Evolutionary conservation across 129 eudicot genomes (phyloP), one percentile per base, ranked within the genome.

Genomic region (Arctium lappa): DNA sequence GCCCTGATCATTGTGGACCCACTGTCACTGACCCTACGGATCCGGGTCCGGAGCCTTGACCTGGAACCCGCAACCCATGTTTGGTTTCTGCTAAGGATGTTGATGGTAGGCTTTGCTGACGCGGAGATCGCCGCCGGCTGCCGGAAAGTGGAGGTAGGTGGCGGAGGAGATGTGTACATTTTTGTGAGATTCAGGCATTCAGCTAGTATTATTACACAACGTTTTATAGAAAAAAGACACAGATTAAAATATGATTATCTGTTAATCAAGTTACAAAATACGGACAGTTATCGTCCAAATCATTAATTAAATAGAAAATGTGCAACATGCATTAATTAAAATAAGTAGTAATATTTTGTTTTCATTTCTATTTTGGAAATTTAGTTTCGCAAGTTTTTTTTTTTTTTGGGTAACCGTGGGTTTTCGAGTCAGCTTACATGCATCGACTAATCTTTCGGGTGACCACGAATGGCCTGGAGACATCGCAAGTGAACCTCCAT

Each of bases 101-200:
- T 77, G 69, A 36, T 9, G 36, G 60, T 8, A 10, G 60, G 11
- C 48, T 72, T 77, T 5, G 73, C 87, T 78, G 87, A 30, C 86
- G 72, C 80, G 80, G 89, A 53, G 81, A 86, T 22, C 65, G 29
- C 32, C 80, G 22, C 46, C 77, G 85, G 68, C 48, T 71, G 86
- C 81, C 85, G 88, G 86, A 85, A 56, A 74, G 79, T 60, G 71
- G 82, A 32, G 75, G 44, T 29, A 27, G 37, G 69, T 39, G 74
- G 63, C 56, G 32, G n/a, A 60, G 32, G n/a, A 72, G 83, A 72
- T 79, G 30, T 18, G 71, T 38, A 38, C 77, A 73, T 73, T 9
- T 77, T 48, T 56, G 16, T 56, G 6, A 31, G 31, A 30, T 22
- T 22, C 27, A 73, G 46, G 12, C 7, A 34, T 16, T 40, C 18